A percentile compares a stretch with the other conserved stretches of the same genome.
Evolutionary conservation across 1,284 basidiomycete genomes (phyloP).

Genomic region (Thelephora terrestris): DNA sequence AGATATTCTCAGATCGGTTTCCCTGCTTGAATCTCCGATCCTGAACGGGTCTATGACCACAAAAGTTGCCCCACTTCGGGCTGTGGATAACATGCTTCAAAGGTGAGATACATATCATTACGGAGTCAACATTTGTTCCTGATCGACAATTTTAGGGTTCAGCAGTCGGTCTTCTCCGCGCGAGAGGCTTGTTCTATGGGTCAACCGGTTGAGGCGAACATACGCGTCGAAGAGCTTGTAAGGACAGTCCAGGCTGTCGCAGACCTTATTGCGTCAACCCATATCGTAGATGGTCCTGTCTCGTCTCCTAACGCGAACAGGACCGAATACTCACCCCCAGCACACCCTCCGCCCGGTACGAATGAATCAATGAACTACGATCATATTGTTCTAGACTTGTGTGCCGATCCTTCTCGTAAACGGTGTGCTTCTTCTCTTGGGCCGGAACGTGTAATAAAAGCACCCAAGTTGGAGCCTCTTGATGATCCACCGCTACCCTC

Average conservation of each 20-base stretch:
- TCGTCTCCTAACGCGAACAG: constrained; percentile 12
- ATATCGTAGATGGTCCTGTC: constrained; percentile 27
- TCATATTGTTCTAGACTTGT: constrained; percentile 12
- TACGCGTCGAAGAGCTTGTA: constrained; percentile 35
- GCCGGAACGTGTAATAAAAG: constrained; percentile 52
- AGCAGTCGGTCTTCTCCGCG: constrained; percentile 36
- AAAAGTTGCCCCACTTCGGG: constrained; percentile 27
- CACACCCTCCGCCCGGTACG: constrained; percentile 10
- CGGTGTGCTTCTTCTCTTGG: constrained; percentile 52
- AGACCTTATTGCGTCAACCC: constrained; percentile 37
- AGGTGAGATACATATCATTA: constrained; percentile 19
- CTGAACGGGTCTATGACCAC: constrained; percentile 22
- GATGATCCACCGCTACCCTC: constrained; percentile 34
- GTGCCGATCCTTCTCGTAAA: constrained; percentile 38
- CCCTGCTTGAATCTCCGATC: constrained; percentile 12
- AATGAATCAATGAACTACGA: constrained; percentile 16
- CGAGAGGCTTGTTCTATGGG: constrained; percentile 38
- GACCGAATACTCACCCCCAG: constrained; percentile 7
- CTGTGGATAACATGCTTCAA: constrained; percentile 29
- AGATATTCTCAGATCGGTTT: constrained; percentile 16
- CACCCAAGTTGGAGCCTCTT: constrained; percentile 56
- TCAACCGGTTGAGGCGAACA: constrained; percentile 33
- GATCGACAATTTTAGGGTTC: constrained; percentile 28
- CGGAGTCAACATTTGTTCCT: constrained; percentile 12
- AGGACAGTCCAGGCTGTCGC: constrained; percentile 38